Evolutionary conservation across 768 basidiomycete genomes (phyloP), one percentile per base, ranked within the genome.

Genomic region (Termitomyces sp.): DNA sequence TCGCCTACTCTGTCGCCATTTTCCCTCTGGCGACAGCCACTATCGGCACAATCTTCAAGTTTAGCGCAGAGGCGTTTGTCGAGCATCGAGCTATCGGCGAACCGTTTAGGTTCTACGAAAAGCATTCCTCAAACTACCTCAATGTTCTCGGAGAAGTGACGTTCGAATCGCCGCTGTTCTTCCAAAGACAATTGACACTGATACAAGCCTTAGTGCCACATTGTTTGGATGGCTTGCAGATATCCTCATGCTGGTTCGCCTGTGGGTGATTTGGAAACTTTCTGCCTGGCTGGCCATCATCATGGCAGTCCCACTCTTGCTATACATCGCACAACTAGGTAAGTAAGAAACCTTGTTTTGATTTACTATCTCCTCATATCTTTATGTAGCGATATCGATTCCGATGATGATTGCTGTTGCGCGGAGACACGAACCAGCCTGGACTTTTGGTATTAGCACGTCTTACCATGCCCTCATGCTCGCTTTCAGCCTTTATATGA

Each of bases 161-260:
- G 74, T 75, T 52, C 40, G 70, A 53, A 42, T 34, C 40, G 15
- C 7, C 19, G 7, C 32, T 9, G 30, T 43, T 22, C 41, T 7
- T 15, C 26, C n/a, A 14, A 30, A 26, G 15, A 8, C 3, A 3
- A 34, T 35, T 9, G 9, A 9, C 15, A 30, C 38, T 41, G 19
- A 44, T 26, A 28, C 32, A 11, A 30, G 19, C n/a, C 45, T 24
- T 52, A 74, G 73, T 40, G 61, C 59, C 9, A 66, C 64, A 9
- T 45, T 72, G 7, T 58, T 72, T 7, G 69, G 69, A 22, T 73
- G 71, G 71, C 45, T 73, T 44, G 68, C 69, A 15, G 74, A 76
- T 60, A 40, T 68, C 3, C 60, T 76, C 37, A 70, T 76, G 68
- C 67, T 76, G 43, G 17, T n/a, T 54, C 72, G 73, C 14, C 53